phyloP scores from a whole-genome alignment of 345 rosid species.

The Gossypium bickii region DNA sequence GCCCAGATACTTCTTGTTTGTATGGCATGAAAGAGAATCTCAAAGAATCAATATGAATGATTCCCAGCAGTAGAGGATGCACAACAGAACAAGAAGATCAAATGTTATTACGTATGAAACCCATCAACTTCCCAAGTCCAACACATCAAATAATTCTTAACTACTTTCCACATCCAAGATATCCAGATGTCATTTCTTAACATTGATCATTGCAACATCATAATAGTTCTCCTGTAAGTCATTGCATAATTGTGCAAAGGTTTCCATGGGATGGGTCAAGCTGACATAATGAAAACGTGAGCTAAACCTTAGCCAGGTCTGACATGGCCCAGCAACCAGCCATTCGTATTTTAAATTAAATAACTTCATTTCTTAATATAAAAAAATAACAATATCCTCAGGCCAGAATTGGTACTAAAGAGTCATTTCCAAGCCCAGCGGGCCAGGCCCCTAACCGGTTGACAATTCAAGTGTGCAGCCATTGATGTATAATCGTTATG shows the following conservation, averaged over 20 bases:
- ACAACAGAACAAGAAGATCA: not conserved
- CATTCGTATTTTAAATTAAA: not conserved
- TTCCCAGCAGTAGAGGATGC: not conserved
- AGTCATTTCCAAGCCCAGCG: not conserved
- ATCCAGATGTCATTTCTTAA: too few relatives aligned
- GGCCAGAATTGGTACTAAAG: not conserved
- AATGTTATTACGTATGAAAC: not conserved
- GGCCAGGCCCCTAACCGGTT: not conserved
- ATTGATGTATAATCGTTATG: not conserved
- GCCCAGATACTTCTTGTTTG: not conserved
- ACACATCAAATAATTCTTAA: not conserved
- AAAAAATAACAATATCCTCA: not conserved
- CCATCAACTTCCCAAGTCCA: conserved; percentile 3
- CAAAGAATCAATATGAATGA: conserved; percentile 7
- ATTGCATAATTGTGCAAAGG: not conserved
- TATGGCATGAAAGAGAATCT: not conserved
- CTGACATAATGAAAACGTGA: not conserved
- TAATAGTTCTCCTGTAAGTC: not conserved
- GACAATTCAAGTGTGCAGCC: not conserved
- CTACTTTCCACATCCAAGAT: not conserved
- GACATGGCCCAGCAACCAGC: not conserved
- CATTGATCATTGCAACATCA: too few relatives aligned
- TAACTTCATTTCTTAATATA: not conserved
- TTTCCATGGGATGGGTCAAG: not conserved
- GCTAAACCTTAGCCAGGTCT: not conserved